Conservation (phyloP, 2,329 filamentous ascomycete genomes). For the Bipolaris oryzae region DNA sequence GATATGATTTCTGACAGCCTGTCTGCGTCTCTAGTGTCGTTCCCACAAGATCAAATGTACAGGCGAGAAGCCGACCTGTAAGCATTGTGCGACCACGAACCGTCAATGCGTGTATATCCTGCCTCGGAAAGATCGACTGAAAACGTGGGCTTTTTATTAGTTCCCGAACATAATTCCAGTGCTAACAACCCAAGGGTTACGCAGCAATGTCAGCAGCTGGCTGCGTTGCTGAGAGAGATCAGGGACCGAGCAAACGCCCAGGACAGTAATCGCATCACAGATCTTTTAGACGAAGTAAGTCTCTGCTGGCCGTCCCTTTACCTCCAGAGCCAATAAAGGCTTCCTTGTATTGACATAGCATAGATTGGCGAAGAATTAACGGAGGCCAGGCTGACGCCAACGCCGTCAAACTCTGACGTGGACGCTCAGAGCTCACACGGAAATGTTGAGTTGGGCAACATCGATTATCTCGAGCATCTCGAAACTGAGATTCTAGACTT, state of each 20-base stretch:
- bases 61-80: constrained; percentile 46
- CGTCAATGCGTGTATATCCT: constrained; percentile 49
- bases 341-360: constrained; percentile 12
- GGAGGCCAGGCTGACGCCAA: constrained; percentile 22
- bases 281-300: constrained; percentile 33
- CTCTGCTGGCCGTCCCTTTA: neutral
- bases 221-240: constrained; percentile 27
- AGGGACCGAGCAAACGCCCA: constrained; percentile 25
- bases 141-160: constrained; percentile 35
- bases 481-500: constrained; percentile 30
- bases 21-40: constrained; percentile 38
- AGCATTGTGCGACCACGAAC: constrained; percentile 43
- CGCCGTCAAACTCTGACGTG: constrained; percentile 24
- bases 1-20: constrained; percentile 18
- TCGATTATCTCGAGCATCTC: constrained; percentile 19
- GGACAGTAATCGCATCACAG: constrained; percentile 29
- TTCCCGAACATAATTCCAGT: neutral
- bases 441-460: constrained; percentile 10
- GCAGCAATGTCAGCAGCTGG: constrained; percentile 39
- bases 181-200: constrained; percentile 34
- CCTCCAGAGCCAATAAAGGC: neutral
- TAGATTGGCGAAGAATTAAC: constrained; percentile 39
- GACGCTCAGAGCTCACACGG: constrained; percentile 25
- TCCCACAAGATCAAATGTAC: constrained; percentile 51
- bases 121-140: constrained; percentile 48